These are phyloP conservation scores for Kernera saxatilis DNA, from an alignment of 345 rosid species.

Conservation along the genomic window DNA sequence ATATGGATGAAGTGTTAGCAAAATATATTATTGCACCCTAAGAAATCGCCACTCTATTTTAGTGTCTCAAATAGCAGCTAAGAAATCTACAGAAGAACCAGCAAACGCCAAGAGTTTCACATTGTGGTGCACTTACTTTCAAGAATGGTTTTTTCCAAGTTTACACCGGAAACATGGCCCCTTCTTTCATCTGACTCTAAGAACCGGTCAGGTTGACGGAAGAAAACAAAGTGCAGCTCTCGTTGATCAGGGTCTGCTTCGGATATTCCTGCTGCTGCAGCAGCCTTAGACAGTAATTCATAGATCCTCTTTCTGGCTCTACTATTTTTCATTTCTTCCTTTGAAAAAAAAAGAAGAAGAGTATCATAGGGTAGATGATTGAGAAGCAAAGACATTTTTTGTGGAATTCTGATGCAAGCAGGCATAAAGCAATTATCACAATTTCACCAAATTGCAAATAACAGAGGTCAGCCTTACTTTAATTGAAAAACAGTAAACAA, in stretches of 20 bases:
- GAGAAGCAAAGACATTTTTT: not conserved
- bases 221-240: constrained; percentile 87
- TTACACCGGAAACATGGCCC: constrained; percentile 66
- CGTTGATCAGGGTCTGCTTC: constrained; percentile 46
- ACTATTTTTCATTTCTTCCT: constrained; percentile 72
- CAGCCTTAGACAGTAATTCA: constrained; percentile 68
- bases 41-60: not conserved
- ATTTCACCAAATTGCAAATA: not conserved
- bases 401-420: not conserved
- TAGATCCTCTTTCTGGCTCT: constrained; percentile 66
- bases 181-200: constrained; percentile 49
- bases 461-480: not conserved
- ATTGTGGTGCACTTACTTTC: constrained; percentile 37
- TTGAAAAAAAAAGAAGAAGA: constrained; percentile 24
- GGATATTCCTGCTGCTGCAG: constrained; percentile 37
- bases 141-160: constrained; percentile 76
- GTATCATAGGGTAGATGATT: not conserved
- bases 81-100: not conserved
- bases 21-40: not conserved
- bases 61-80: not conserved
- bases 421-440: not conserved
- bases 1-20: constrained; percentile 1
- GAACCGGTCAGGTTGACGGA: constrained; percentile 66
- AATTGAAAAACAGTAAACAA: not conserved
- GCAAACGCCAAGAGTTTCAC: not conserved